Percentiles rank a stretch among this genome's conserved stretches.
Evolutionary conservation across 2,329 filamentous ascomycete species (phyloP).

Genomic region (Geosmithia putterillii): DNA sequence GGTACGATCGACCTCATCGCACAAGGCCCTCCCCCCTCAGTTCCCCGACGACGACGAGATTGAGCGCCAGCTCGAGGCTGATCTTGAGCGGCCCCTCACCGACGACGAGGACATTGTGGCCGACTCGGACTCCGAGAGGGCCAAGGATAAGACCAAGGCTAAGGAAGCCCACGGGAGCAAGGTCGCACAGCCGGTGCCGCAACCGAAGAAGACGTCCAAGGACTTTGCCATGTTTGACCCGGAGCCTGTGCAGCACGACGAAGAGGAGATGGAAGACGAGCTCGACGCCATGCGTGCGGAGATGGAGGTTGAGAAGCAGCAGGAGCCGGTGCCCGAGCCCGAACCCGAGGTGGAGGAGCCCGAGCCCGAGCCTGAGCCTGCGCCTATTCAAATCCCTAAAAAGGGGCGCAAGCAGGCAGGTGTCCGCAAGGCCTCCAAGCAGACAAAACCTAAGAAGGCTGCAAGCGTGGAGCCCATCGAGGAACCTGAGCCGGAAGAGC

Average conservation of each 20-base stretch:
- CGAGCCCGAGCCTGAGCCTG: conserved; percentile 5
- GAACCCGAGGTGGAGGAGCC: conserved; percentile 7
- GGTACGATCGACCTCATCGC: conserved; percentile 36
- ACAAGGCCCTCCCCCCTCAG: conserved; percentile 25
- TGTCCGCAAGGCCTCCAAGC: conserved; percentile 39
- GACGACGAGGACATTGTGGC: conserved; percentile 38
- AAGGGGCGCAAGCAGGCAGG: conserved; percentile 40
- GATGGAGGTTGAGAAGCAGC: conserved; percentile 24
- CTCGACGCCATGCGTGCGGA: conserved; percentile 35
- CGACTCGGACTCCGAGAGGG: conserved; percentile 32
- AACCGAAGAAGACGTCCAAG: conserved; percentile 13
- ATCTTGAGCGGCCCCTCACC: conserved; percentile 43
- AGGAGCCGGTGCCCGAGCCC: conserved; percentile 5
- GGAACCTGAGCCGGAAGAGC: conserved; percentile 11
- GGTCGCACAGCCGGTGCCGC: conserved; percentile 10
- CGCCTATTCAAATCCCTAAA: conserved; percentile 35
- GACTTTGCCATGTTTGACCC: conserved; percentile 43
- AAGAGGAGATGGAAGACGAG: conserved; percentile 38
- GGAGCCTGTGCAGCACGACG: conserved; percentile 26
- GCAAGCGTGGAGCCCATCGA: background rate
- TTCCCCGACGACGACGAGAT: conserved; percentile 52
- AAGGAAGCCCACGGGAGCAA: conserved; percentile 18
- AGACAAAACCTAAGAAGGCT: conserved; percentile 31
- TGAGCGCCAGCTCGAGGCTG: conserved; percentile 52
- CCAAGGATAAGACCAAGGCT: conserved; percentile 5